phyloP scores from a whole-genome alignment of 495 filamentous ascomycete genomes.

The Stereocaulon alpinum region DNA sequence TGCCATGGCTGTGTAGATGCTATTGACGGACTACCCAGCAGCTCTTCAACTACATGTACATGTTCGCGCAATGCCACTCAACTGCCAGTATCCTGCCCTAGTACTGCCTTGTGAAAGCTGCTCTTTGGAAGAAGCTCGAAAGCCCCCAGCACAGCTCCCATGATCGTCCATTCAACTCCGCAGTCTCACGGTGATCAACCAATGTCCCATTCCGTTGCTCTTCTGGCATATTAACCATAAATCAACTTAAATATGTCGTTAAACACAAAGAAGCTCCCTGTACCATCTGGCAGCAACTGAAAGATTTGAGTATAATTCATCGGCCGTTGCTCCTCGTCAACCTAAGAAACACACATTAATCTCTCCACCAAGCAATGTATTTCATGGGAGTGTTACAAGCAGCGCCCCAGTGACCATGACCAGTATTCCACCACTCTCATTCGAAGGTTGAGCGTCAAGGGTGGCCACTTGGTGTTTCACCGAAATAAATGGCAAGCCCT shows the following conservation, averaged over 20 bases:
- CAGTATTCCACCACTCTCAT: conserved; percentile 51
- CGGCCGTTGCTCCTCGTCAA: conserved; percentile 68
- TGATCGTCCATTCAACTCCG: background rate
- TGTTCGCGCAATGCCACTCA: conserved; percentile 1
- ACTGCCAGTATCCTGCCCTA: background rate
- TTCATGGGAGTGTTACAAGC: conserved; percentile 43
- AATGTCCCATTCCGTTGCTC: conserved; percentile 1
- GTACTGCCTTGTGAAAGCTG: background rate
- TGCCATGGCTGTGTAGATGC: background rate
- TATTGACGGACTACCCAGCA: conserved; percentile 3
- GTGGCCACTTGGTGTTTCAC: conserved; percentile 60
- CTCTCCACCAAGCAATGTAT: background rate
- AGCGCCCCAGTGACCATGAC: conserved; percentile 80
- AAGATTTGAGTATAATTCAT: conserved; percentile 83
- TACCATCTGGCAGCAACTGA: conserved; percentile 61
- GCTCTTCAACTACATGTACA: conserved; percentile 2
- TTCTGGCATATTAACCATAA: conserved; percentile 35
- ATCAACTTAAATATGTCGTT: conserved; percentile 90
- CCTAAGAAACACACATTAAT: conserved; percentile 36
- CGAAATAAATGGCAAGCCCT: conserved; percentile 66
- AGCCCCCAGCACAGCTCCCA: background rate
- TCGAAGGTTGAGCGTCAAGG: conserved; percentile 49
- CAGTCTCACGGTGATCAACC: background rate
- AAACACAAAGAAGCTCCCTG: conserved; percentile 67
- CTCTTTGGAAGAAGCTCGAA: background rate